Evolutionary conservation across 2,329 filamentous ascomycete species (phyloP).

Genomic region (Aureobasidium melanogenum): DNA sequence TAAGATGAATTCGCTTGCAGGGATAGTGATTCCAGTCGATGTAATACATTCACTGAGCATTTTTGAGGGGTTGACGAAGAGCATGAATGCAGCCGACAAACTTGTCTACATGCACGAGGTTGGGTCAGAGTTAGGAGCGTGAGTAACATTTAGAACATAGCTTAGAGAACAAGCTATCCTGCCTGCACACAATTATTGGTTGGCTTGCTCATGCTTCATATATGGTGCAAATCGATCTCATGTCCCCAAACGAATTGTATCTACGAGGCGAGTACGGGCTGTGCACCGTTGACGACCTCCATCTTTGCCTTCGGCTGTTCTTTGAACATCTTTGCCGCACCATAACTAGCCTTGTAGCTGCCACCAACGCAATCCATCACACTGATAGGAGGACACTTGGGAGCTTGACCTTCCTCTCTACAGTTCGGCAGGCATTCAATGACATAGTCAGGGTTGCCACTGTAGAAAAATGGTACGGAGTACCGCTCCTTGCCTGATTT

Average conservation of each 20-base stretch:
- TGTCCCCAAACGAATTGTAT: too few species aligned
- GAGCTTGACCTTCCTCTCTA: not conserved
- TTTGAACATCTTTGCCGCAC: not conserved
- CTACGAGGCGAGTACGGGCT: not conserved
- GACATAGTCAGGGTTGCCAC: conserved; percentile 40
- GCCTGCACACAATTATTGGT: too few species aligned
- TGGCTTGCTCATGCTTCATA: too few species aligned
- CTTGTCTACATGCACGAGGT: too few species aligned
- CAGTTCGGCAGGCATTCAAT: conserved; percentile 10
- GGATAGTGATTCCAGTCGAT: too few species aligned
- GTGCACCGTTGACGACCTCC: not conserved
- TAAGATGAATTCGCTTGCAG: not conserved
- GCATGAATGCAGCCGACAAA: too few species aligned
- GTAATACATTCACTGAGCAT: too few species aligned
- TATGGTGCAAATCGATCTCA: too few species aligned
- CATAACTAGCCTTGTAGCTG: not conserved
- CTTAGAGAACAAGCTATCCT: too few species aligned
- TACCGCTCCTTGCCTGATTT: conserved; percentile 43
- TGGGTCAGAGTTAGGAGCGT: too few species aligned
- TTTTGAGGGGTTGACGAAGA: too few species aligned
- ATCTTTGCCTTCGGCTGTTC: not conserved
- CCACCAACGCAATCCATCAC: not conserved
- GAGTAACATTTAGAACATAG: too few species aligned
- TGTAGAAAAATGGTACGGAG: conserved; percentile 48
- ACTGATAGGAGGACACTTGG: not conserved